Evolutionary conservation across 805 yeast genomes (phyloP).

Genomic region (Yamadazyma laniorum): DNA sequence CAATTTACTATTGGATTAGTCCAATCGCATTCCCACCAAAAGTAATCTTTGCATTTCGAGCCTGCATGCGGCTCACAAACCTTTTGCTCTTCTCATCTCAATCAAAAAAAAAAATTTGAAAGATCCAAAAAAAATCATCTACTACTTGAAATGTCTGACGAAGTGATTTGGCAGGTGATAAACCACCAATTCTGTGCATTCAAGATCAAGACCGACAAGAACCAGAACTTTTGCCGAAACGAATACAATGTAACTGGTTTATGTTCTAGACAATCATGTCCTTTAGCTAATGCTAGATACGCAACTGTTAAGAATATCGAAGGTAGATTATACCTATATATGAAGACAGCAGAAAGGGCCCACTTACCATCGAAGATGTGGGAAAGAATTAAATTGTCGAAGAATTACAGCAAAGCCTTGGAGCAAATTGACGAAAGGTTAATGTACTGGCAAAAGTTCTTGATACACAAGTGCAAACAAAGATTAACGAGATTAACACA

Average conservation of each 20-base stretch:
- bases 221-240: conserved; percentile 90
- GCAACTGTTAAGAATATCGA: conserved; percentile 82
- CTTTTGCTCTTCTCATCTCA: conserved; percentile 8
- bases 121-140: conserved; percentile 1
- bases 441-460: conserved; percentile 88
- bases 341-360: conserved; percentile 97
- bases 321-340: conserved; percentile 79
- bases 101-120: conserved; percentile 4
- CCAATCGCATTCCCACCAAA: conserved; percentile 2
- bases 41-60: not conserved
- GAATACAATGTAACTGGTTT: conserved; percentile 95
- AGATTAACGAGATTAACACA: conserved; percentile 92
- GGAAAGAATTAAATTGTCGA: conserved; percentile 90
- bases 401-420: conserved; percentile 84
- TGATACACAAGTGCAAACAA: conserved; percentile 92
- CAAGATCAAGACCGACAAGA: conserved; percentile 84
- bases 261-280: conserved; percentile 92
- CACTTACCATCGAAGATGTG: conserved; percentile 92
- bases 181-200: conserved; percentile 95
- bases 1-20: no score
- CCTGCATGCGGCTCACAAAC: conserved; percentile 5
- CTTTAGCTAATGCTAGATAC: conserved; percentile 89
- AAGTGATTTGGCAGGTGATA: conserved; percentile 96
- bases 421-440: conserved; percentile 85
- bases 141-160: conserved; percentile 49